These are phyloP conservation scores for Suhomyces yuchorum DNA, from an alignment of 1,139 yeast genomes.

Conservation along the genomic window DNA sequence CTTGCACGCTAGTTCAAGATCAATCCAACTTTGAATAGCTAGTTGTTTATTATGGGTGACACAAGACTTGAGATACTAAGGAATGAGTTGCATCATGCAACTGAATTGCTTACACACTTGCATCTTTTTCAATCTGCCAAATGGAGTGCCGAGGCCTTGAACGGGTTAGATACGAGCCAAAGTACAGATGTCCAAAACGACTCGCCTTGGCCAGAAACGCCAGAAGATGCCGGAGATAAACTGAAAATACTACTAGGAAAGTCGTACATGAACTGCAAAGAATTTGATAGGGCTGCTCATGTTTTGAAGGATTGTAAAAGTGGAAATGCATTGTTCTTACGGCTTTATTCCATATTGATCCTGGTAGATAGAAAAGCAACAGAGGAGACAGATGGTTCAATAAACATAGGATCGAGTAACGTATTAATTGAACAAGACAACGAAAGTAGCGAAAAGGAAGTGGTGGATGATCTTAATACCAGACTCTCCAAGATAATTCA, in stretches of 20 bases:
- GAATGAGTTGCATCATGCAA: conserved; percentile 29
- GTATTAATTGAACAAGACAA: conserved; percentile 12
- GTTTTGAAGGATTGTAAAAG: conserved; percentile 55
- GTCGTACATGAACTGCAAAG: conserved; percentile 78
- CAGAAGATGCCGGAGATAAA: conserved; percentile 36
- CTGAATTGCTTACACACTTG: conserved; percentile 36
- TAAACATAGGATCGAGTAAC: conserved; percentile 31
- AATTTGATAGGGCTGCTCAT: conserved; percentile 77
- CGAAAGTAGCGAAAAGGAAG: conserved; percentile 17
- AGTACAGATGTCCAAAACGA: neutral
- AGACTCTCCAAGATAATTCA: conserved; percentile 46
- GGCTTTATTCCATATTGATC: conserved; percentile 67
- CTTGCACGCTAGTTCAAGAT: neutral
- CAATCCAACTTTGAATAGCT: neutral
- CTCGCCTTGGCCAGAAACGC: neutral
- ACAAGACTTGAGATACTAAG: conserved; percentile 20
- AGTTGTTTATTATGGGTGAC: conserved; percentile 8
- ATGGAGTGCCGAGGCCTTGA: conserved; percentile 82
- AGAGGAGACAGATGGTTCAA: conserved; percentile 68
- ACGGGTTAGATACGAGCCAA: conserved; percentile 31
- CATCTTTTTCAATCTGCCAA: conserved; percentile 70
- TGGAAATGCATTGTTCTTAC: conserved; percentile 61
- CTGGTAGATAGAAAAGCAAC: conserved; percentile 74
- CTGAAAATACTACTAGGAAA: conserved; percentile 62
- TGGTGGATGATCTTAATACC: conserved; percentile 26